Percentiles rank a stretch among this genome's conserved stretches.
These are phyloP conservation scores for Physaria fendleri DNA, from an alignment of 345 rosid species.

Conservation along the genomic window DNA sequence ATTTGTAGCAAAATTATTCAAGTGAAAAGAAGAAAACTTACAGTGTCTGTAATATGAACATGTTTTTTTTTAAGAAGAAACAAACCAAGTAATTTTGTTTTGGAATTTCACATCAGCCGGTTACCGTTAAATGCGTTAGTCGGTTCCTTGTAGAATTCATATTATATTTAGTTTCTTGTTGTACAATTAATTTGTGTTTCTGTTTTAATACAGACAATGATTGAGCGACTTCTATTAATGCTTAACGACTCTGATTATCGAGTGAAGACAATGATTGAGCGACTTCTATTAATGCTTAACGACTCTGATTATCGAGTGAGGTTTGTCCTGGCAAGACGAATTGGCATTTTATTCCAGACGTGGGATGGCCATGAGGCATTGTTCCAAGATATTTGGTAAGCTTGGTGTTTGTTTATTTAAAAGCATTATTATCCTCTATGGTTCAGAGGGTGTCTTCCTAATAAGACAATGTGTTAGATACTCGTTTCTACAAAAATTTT, in stretches of 20 bases:
- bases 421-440: not conserved
- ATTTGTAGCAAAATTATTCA: not conserved
- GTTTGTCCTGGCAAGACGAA: constrained; percentile 50
- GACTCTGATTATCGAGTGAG: constrained; percentile 94
- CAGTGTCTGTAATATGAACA: not conserved
- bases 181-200: constrained; percentile 3
- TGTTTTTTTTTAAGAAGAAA: too few relatives aligned
- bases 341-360: constrained; percentile 86
- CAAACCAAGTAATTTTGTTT: too few relatives aligned
- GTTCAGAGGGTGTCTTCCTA: not conserved
- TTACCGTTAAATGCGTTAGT: not conserved
- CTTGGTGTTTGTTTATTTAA: constrained; percentile 22
- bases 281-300: constrained; percentile 52
- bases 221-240: constrained; percentile 57
- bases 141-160: constrained; percentile 10
- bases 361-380: constrained; percentile 97
- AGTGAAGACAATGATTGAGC: constrained; percentile 80
- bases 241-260: constrained; percentile 85
- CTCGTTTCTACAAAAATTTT: not conserved
- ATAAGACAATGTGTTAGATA: constrained; percentile 7
- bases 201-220: constrained; percentile 56
- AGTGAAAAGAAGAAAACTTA: not conserved
- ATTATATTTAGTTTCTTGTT: constrained; percentile 3
- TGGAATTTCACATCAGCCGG: not conserved
- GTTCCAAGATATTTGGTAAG: constrained; percentile 86